phyloP scores from a whole-genome alignment of 1,139 yeast genomes.

The Suhomyces maxii region DNA sequence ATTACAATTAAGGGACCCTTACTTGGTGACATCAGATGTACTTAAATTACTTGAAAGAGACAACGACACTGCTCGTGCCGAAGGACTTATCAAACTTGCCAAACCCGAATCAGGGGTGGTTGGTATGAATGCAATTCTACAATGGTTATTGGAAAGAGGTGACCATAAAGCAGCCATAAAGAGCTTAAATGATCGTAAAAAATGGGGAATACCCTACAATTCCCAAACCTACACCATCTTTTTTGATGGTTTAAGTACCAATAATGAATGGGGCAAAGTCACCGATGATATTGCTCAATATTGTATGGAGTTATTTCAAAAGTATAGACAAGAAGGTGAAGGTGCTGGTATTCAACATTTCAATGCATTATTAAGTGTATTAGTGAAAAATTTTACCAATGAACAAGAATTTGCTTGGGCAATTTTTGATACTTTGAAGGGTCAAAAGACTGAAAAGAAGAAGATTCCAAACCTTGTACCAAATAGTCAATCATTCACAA shows the following conservation, averaged over 20 bases:
- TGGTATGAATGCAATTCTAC: conserved; percentile 60
- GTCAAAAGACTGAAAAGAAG: conserved; percentile 13
- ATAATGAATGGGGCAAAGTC: conserved; percentile 36
- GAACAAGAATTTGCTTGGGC: conserved; percentile 42
- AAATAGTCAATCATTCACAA: conserved; percentile 41
- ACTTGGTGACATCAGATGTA: conserved; percentile 53
- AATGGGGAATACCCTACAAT: conserved; percentile 57
- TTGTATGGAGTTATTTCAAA: conserved; percentile 27
- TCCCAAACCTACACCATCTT: conserved; percentile 56
- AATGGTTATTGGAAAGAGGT: conserved; percentile 44
- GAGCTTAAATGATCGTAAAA: conserved; percentile 53
- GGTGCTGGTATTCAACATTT: conserved; percentile 31
- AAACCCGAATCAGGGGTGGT: conserved; percentile 50
- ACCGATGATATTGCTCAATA: conserved; percentile 22
- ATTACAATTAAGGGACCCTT: conserved; percentile 56
- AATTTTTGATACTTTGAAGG: conserved; percentile 34
- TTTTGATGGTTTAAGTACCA: conserved; percentile 56
- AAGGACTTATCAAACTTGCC: conserved; percentile 52
- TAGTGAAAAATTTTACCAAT: conserved; percentile 34
- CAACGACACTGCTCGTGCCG: conserved; percentile 51
- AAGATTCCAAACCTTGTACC: conserved; percentile 24
- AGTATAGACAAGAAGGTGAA: conserved; percentile 11
- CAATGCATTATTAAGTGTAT: conserved; percentile 39
- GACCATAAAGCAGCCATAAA: conserved; percentile 48
- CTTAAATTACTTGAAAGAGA: conserved; percentile 49